Base-by-base conservation (phyloP, 306 rosid species). In the Cicer yamashitae region DNA sequence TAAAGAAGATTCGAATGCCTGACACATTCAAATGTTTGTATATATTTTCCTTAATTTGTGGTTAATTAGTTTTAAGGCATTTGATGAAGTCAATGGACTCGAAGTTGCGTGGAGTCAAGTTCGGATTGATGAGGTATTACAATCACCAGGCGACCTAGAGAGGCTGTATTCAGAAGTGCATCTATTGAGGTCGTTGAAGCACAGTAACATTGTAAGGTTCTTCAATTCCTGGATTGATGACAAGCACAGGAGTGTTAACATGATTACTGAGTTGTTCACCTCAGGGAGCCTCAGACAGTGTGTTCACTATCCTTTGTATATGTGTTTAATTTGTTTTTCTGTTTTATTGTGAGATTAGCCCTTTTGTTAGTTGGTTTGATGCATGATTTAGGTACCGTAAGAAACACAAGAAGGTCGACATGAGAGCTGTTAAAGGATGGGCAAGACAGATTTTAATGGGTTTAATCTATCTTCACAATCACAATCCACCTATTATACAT, bases 231-330 rank as follows among this genome's bases (percentile, higher is more conserved):
- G 98, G 98, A 87, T 91, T 73, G 96, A 91, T 84, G 88, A 88
- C 71, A 85, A 89, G 74, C 83, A 77, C 69, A 86, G 84, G 77
- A 92, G 90, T 57, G 83, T 92, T 57, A 92, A 92, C 88, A 88
- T 92, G 84, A 92, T 92, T 54, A 90, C 97, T 1, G 97, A 90
- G 88, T 86, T 92, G 74, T 92, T 90, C 87, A 87, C 96, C 71
- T 67, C 71, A 20, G 71, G 71, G 56, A 67, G 54, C 52, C 71
- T 67, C 40, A 67, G 71, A 67, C 71, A 67, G 71, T 67, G 56
- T 67, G 71, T 67, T 66, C 41, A 45, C 71, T 67, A 67, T 45
- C 71, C 56, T 67, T 67, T 67, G 13, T 67, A 67, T 18, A 67
- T 44, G 40, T 44, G 56, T 67, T 67, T 45, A 20, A 45, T 20